These are phyloP conservation scores for Coleophoma cylindrospora DNA, from an alignment of 2,329 filamentous ascomycete genomes.

Conservation along the genomic window DNA sequence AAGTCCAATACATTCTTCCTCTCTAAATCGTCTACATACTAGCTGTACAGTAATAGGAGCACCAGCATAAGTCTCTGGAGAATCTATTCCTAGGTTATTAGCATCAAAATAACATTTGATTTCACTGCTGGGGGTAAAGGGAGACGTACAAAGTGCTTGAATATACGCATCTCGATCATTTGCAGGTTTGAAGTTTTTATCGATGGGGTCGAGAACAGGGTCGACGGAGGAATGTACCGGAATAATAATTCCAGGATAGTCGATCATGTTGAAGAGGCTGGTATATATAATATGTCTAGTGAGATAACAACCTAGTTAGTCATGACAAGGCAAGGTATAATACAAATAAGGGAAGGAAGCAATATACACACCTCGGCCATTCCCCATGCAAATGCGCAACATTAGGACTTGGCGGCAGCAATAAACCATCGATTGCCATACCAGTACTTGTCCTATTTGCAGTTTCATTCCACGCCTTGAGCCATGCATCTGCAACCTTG, in stretches of 20 bases:
- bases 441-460: slow-evolving; percentile 1
- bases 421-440: slow-evolving; percentile 1
- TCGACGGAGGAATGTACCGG: slow-evolving; percentile 33
- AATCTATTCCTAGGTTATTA: neutral
- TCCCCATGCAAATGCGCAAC: neutral
- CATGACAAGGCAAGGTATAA: neutral
- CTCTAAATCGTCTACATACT: slow-evolving; percentile 5
- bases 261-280: slow-evolving; percentile 53
- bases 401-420: slow-evolving; percentile 2
- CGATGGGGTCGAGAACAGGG: slow-evolving; percentile 2
- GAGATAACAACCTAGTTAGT: neutral
- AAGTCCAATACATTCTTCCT: slow-evolving; percentile 5
- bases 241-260: slow-evolving; percentile 50
- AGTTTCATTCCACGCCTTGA: slow-evolving; percentile 2
- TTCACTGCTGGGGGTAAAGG: neutral
- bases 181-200: slow-evolving; percentile 2
- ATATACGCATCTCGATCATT: slow-evolving; percentile 2
- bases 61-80: slow-evolving; percentile 1
- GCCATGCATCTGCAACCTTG: neutral
- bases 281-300: slow-evolving; percentile 38
- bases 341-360: too few relatives aligned
- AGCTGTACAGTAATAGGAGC: slow-evolving; percentile 5
- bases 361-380: neutral
- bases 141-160: slow-evolving; percentile 3
- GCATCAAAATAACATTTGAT: neutral